Percentiles rank a stretch among this genome's conserved stretches.
These are phyloP conservation scores for Penicillium polonicum DNA, from an alignment of 2,329 filamentous ascomycete species.

Conservation along the genomic window DNA sequence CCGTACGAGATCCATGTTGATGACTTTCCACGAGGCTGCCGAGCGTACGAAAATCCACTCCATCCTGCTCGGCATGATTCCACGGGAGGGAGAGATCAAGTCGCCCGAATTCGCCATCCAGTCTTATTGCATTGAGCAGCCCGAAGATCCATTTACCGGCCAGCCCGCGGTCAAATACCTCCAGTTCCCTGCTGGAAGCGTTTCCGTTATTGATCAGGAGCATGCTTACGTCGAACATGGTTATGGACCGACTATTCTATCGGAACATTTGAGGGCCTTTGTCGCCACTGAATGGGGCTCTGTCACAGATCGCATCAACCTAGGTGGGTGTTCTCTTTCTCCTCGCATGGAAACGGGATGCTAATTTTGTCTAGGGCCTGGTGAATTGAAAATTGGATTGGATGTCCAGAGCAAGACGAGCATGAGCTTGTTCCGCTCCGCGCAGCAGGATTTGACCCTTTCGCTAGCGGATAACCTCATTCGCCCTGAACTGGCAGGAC, in stretches of 20 bases:
- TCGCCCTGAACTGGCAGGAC: conserved; percentile 60
- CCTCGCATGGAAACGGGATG: not conserved
- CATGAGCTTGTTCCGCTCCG: conserved; percentile 67
- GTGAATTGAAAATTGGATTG: conserved; percentile 68
- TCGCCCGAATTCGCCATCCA: conserved; percentile 67
- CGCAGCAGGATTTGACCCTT: conserved; percentile 74
- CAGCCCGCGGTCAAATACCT: conserved; percentile 33
- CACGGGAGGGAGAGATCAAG: conserved; percentile 67
- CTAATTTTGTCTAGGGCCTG: conserved; percentile 51
- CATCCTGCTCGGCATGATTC: conserved; percentile 68
- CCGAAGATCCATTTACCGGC: conserved; percentile 33
- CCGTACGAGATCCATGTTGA: conserved; percentile 67
- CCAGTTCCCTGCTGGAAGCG: conserved; percentile 38
- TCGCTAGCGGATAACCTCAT: conserved; percentile 69
- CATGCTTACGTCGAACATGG: conserved; percentile 56
- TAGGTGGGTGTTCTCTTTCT: conserved; percentile 48
- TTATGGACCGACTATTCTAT: conserved; percentile 66
- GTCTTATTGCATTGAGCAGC: conserved; percentile 61
- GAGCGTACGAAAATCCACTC: conserved; percentile 71
- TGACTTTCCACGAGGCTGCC: conserved; percentile 72
- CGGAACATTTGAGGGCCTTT: conserved; percentile 72
- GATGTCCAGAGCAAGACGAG: conserved; percentile 62
- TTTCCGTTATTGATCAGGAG: conserved; percentile 68
- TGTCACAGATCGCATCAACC: conserved; percentile 78
- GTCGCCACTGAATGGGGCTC: conserved; percentile 74